A percentile compares a stretch with the other conserved stretches of the same genome.
Conservation (phyloP, 228 moss, liverwort and hornwort genomes). For the Sphagnum magellanicum region DNA sequence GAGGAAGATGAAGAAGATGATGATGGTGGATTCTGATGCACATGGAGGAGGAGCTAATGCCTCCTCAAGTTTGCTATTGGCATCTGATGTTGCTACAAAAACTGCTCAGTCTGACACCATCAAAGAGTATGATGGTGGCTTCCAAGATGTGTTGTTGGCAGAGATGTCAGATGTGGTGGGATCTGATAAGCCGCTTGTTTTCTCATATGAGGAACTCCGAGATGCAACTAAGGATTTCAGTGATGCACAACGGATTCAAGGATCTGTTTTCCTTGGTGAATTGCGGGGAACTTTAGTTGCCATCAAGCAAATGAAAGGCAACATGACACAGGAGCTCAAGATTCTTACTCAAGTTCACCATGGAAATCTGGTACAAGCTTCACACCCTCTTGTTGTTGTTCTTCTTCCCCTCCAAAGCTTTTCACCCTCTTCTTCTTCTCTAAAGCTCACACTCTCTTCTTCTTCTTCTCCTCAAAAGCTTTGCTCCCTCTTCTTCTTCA, state of each 20-base stretch:
- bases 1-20: not conserved
- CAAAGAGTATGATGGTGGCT: not conserved
- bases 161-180: slow-evolving; percentile 57
- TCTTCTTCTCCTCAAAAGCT: too few relatives aligned
- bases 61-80: not conserved
- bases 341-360: slow-evolving; percentile 77
- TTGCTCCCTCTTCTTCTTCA: too few relatives aligned
- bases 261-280: slow-evolving; percentile 61
- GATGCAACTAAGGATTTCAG: slow-evolving; percentile 61
- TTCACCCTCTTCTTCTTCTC: too few relatives aligned
- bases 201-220: slow-evolving; percentile 44
- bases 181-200: slow-evolving; percentile 42
- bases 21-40: not conserved
- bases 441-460: too few relatives aligned
- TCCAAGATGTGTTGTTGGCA: slow-evolving; percentile 12
- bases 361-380: slow-evolving; percentile 40
- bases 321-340: slow-evolving; percentile 58
- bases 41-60: not conserved
- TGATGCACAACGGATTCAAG: slow-evolving; percentile 40
- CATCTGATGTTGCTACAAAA: not conserved
- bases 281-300: slow-evolving; percentile 47
- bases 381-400: not conserved
- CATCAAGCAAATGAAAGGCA: slow-evolving; percentile 78
- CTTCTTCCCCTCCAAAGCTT: too few relatives aligned
- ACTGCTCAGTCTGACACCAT: not conserved